phyloP scores from a whole-genome alignment of 441 rosid species.

The Euphorbia celastroides region DNA sequence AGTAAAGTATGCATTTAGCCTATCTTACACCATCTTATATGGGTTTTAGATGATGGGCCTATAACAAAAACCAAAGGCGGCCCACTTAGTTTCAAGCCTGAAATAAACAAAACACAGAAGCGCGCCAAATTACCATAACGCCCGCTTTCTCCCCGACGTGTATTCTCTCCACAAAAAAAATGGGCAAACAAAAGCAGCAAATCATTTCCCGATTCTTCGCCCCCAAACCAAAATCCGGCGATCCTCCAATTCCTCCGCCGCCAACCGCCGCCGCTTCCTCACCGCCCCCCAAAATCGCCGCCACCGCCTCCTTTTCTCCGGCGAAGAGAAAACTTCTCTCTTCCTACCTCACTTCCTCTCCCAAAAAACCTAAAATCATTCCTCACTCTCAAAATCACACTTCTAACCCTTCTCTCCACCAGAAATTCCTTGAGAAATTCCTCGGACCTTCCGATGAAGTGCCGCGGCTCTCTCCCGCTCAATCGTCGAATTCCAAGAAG shows the following conservation, averaged over 20 bases:
- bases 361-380: constrained; percentile 50
- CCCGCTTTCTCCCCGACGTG: not conserved
- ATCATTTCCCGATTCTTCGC: constrained; percentile 86
- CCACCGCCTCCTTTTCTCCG: constrained; percentile 73
- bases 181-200: constrained; percentile 87
- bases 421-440: constrained; percentile 40
- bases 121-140: constrained; percentile 11
- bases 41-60: not conserved
- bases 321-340: constrained; percentile 72
- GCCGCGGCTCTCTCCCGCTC: constrained; percentile 14
- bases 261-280: constrained; percentile 26
- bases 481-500: constrained; percentile 24
- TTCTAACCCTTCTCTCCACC: constrained; percentile 36
- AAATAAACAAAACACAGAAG: not conserved
- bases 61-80: not conserved
- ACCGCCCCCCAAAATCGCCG: constrained; percentile 44
- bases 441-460: constrained; percentile 35
- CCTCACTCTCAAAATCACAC: constrained; percentile 43
- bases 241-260: constrained; percentile 21
- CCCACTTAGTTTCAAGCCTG: not conserved
- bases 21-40: too few species aligned
- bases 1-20: too few species aligned
- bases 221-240: constrained; percentile 48
- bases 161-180: constrained; percentile 4
- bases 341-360: constrained; percentile 33